A percentile compares a stretch with the other conserved stretches of the same genome.
These are phyloP conservation scores for Monascus purpureus DNA, from an alignment of 495 filamentous ascomycete genomes.

Conservation along the genomic window DNA sequence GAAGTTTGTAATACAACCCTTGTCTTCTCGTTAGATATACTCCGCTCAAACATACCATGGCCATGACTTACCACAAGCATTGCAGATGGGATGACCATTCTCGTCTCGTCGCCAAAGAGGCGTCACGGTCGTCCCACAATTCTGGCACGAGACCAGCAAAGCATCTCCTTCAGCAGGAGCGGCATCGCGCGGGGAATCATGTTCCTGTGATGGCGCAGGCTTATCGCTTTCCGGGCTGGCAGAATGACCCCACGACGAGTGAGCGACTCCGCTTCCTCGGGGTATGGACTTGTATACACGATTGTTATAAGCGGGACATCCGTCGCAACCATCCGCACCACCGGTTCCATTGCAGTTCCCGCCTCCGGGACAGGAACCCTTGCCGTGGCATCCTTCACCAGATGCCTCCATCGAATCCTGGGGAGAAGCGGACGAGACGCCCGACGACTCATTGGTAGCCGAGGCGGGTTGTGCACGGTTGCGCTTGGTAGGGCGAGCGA, in stretches of 20 bases:
- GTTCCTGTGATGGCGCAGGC: constrained; percentile 6
- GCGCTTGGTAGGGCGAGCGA: constrained; percentile 73
- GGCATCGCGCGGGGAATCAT: constrained; percentile 10
- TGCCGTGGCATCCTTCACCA: constrained; percentile 22
- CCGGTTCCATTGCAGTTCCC: constrained; percentile 95
- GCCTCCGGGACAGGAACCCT: constrained; percentile 89
- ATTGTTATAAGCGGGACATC: constrained; percentile 96
- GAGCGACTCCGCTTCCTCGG: constrained; percentile 16
- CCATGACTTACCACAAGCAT: constrained; percentile 83
- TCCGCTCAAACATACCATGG: too few relatives aligned
- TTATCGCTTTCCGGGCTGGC: constrained; percentile 11
- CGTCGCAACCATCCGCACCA: constrained; percentile 88
- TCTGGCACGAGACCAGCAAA: constrained; percentile 85
- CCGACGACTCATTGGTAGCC: constrained; percentile 4
- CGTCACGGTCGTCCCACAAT: constrained; percentile 93
- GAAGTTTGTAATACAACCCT: constrained; percentile 97
- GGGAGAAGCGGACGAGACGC: too few relatives aligned
- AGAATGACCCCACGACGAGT: constrained; percentile 19
- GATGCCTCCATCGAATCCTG: constrained; percentile 12
- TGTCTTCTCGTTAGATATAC: constrained; percentile 14
- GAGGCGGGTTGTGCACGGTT: constrained; percentile 37
- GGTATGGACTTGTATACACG: constrained; percentile 69
- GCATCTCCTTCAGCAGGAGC: constrained; percentile 39
- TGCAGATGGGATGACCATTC: constrained; percentile 92
- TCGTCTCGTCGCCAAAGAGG: constrained; percentile 94